Evolutionary conservation across 495 filamentous ascomycete species (phyloP).

Genomic region (Penicillium simplicissimum): DNA sequence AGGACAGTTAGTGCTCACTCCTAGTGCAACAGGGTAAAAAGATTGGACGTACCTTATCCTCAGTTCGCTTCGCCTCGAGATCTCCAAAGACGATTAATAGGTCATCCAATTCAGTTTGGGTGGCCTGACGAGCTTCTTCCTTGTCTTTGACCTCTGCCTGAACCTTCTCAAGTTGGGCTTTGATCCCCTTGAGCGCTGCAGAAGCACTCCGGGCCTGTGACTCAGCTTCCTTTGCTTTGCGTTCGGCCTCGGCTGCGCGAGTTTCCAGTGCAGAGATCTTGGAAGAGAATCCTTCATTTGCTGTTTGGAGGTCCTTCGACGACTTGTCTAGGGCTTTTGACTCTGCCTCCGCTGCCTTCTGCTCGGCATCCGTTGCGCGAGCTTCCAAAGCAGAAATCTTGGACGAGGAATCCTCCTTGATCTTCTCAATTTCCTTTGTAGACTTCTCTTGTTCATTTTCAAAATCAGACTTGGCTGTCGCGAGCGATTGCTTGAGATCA

Average conservation of each 20-base stretch:
- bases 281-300: constrained; percentile 53
- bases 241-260: constrained; percentile 48
- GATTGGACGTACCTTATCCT: constrained; percentile 68
- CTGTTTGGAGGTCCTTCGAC: constrained; percentile 57
- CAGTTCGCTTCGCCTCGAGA: constrained; percentile 77
- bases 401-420: constrained; percentile 53
- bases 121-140: constrained; percentile 63
- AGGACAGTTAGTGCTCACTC: constrained; percentile 27
- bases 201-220: constrained; percentile 25
- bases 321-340: constrained; percentile 42
- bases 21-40: neutral
- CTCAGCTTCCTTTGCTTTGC: constrained; percentile 51
- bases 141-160: constrained; percentile 45
- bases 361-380: constrained; percentile 47
- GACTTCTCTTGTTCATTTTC: constrained; percentile 54
- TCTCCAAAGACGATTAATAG: constrained; percentile 86
- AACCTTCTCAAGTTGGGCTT: constrained; percentile 30
- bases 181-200: constrained; percentile 23
- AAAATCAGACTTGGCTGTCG: constrained; percentile 56
- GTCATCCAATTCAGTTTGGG: constrained; percentile 77
- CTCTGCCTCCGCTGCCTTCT: constrained; percentile 50
- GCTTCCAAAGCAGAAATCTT: constrained; percentile 52
- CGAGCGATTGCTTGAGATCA: constrained; percentile 56
- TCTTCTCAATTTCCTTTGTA: constrained; percentile 58
- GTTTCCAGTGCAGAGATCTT: constrained; percentile 51